Evolutionary conservation across 2,329 filamentous ascomycete species (phyloP), one percentile per base, ranked within the genome.

Genomic region (Epichloe sp.): DNA sequence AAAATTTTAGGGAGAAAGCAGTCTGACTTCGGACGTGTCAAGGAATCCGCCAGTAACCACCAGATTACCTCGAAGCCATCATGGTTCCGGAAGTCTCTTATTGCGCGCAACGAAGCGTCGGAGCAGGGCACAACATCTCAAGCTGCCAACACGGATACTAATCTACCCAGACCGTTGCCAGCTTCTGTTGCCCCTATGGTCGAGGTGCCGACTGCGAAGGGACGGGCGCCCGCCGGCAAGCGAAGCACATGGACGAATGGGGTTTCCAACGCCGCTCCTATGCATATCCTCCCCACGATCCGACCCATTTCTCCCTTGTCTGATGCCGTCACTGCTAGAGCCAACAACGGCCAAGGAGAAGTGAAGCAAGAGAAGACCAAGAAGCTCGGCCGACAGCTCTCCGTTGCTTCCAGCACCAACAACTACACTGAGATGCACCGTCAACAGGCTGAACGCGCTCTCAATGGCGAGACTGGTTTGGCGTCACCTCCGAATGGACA

Each of bases 41-140:
- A 84, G 65, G 85, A 93, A 46, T 58, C 63, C 15, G 55, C 54
- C 19, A 54, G 60, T 8, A 75, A 76, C 0, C 74, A 83, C 8
- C 76, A 85, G 8, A 76, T 86, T 17, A 78, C 84, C 2, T 80
- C 86, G 5, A 96, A 96, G 71, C 86, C 87, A 23, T 97, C 91
- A 0, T 98, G 93, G 93, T 96, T 98, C 70, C 82, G 93, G 58
- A 89, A 95, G 65, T 97, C 93, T 12, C 76, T 98, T 52, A 94
- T 96, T 62, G 85, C 86, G 52, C 80, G 86, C 53, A 82, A 85
- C 44, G 84, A 88, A 46, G 83, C 76, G 58, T 74, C 80, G 11
- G 83, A 86, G 50, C 74, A 77, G n/a, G 19, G 34, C 7, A 71
- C 80, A 8, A 62, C 70, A 3, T 67, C 73, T 17, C 69, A 73